Conservation (phyloP, 2,329 filamentous ascomycete genomes). For the Trematosphaeria pertusa region DNA sequence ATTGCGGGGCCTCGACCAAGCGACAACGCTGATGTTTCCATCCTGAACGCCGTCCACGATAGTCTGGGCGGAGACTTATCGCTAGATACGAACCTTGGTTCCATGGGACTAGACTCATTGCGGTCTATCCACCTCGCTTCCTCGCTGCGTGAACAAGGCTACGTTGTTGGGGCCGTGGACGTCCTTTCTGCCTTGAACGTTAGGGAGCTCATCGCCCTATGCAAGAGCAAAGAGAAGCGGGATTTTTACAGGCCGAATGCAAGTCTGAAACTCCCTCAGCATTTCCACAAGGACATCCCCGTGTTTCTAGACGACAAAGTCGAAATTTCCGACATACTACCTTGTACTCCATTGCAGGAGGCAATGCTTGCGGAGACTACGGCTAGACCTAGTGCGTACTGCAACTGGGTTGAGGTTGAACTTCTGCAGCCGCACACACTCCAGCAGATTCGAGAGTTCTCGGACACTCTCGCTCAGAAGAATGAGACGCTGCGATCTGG, state of each 20-base stretch:
- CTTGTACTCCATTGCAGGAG: conserved; percentile 76
- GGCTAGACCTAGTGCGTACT: conserved; percentile 68
- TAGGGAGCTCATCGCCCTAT: conserved; percentile 27
- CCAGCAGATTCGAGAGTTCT: conserved; percentile 48
- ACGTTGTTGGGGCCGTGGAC: conserved; percentile 63
- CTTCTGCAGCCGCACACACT: conserved; percentile 49
- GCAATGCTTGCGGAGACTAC: conserved; percentile 82
- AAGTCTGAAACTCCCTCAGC: background rate
- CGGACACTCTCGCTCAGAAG: conserved; percentile 28
- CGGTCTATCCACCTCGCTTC: conserved; percentile 70
- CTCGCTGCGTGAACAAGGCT: conserved; percentile 63
- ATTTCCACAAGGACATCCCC: conserved; percentile 5
- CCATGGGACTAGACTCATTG: conserved; percentile 71
- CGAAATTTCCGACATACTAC: conserved; percentile 51
- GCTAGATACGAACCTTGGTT: conserved; percentile 55
- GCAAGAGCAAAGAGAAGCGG: conserved; percentile 18
- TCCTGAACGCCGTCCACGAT: conserved; percentile 53
- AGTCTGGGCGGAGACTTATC: conserved; percentile 51
- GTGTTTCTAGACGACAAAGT: too few relatives aligned
- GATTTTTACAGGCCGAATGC: background rate
- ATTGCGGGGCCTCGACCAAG: conserved; percentile 14
- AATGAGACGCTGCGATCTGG: conserved; percentile 78
- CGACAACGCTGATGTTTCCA: conserved; percentile 23
- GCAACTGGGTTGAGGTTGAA: conserved; percentile 77
- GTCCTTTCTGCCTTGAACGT: conserved; percentile 66